These are phyloP conservation scores for Pachysolen tannophilus DNA, from an alignment of 805 yeast species.

Conservation along the genomic window DNA sequence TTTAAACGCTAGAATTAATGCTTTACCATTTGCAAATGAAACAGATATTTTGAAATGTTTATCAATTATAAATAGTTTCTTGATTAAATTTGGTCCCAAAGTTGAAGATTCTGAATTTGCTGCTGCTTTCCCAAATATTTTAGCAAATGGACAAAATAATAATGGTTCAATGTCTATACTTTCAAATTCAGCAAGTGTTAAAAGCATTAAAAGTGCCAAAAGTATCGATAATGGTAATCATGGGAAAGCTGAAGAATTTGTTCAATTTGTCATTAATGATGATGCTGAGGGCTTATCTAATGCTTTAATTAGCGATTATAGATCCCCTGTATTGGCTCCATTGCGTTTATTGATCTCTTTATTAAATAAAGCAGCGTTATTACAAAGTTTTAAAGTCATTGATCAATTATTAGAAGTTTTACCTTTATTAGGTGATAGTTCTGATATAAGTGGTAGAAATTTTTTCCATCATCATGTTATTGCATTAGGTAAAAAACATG, in stretches of 20 bases:
- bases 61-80: conserved; percentile 39
- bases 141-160: not conserved
- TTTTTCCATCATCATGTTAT: conserved; percentile 81
- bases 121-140: not conserved
- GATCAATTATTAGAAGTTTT: conserved; percentile 43
- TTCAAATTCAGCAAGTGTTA: conserved; percentile 20
- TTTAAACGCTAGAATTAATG: conserved; percentile 58
- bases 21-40: conserved; percentile 74
- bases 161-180: conserved; percentile 15
- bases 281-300: conserved; percentile 34
- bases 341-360: conserved; percentile 49
- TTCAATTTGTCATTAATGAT: conserved; percentile 22
- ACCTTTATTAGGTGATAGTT: conserved; percentile 48
- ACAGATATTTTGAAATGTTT: conserved; percentile 47
- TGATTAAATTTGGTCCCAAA: conserved; percentile 45
- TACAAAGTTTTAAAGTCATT: conserved; percentile 49
- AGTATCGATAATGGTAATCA: conserved; percentile 13
- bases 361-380: conserved; percentile 55
- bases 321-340: conserved; percentile 42
- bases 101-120: conserved; percentile 14
- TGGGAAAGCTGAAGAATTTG: conserved; percentile 10
- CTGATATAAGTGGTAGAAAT: conserved; percentile 76
- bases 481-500: conserved; percentile 60
- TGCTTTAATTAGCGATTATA: conserved; percentile 34
- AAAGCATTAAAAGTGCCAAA: too few relatives aligned